Percentiles rank a stretch among this genome's conserved stretches.
Conservation (phyloP, 768 basidiomycete species). For the Auricularia heimuer region DNA sequence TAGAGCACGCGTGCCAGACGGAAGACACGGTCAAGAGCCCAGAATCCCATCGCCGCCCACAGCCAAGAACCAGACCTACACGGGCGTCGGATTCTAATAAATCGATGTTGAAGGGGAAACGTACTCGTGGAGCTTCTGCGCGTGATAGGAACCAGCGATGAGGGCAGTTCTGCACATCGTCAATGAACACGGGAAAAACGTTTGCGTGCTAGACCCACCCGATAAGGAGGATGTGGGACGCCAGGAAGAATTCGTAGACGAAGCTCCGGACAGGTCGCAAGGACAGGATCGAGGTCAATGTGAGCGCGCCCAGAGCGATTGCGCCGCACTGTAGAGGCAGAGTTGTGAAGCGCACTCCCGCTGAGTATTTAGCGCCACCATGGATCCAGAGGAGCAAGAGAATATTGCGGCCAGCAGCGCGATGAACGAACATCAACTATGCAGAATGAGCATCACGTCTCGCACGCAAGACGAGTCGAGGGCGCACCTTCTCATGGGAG, state of each 20-base stretch:
- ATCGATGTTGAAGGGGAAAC: too few species aligned
- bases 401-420: constrained; percentile 38
- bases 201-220: constrained; percentile 21
- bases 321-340: constrained; percentile 20
- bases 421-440: constrained; percentile 35
- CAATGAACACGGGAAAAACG: not conserved
- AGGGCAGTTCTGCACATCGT: constrained; percentile 20
- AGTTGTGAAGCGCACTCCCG: constrained; percentile 5
- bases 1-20: constrained; percentile 33
- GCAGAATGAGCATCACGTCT: not conserved
- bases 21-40: constrained; percentile 45
- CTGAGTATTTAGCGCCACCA: constrained; percentile 28
- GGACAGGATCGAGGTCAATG: constrained; percentile 35
- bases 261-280: constrained; percentile 37
- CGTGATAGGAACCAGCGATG: constrained; percentile 24
- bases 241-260: constrained; percentile 44
- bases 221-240: constrained; percentile 35
- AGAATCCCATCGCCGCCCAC: constrained; percentile 37
- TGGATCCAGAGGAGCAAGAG: constrained; percentile 43
- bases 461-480: constrained; percentile 9
- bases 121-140: too few species aligned
- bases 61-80: constrained; percentile 24
- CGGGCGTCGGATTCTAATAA: constrained; percentile 2
- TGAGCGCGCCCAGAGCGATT: constrained; percentile 28
- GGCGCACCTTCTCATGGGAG: constrained; percentile 35